Evolutionary conservation across 495 filamentous ascomycete genomes (phyloP).

Genomic region (Pseudomonodictys pantanalensis): DNA sequence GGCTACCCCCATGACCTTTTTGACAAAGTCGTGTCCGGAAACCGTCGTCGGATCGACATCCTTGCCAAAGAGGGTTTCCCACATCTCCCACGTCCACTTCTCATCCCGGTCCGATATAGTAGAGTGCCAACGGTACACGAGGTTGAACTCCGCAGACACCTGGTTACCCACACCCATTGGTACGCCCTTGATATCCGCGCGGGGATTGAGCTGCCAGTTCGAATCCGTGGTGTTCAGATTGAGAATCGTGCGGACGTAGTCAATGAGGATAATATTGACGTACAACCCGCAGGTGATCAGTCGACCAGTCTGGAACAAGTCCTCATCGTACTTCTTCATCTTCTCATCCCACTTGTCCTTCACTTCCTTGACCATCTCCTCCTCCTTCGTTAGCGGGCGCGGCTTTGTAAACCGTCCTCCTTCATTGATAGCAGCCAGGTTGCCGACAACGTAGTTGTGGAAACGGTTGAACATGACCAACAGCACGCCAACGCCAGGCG

Average conservation of each 20-base stretch:
- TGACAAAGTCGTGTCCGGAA: conserved; percentile 22
- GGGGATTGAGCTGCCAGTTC: conserved; percentile 43
- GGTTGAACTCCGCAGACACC: conserved; percentile 69
- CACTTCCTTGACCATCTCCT: conserved; percentile 18
- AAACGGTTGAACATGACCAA: conserved; percentile 68
- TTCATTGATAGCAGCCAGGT: conserved; percentile 61
- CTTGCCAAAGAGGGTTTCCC: conserved; percentile 41
- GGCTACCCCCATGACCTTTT: conserved; percentile 41
- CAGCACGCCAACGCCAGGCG: conserved; percentile 69
- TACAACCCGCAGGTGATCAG: conserved; percentile 44
- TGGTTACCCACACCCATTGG: conserved; percentile 58
- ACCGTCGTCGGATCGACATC: conserved; percentile 37
- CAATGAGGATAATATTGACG: conserved; percentile 44
- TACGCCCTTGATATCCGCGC: conserved; percentile 41
- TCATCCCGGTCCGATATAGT: conserved; percentile 61
- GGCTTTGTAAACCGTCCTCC: conserved; percentile 53
- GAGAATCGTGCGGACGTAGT: conserved; percentile 47
- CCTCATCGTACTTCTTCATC: conserved; percentile 38
- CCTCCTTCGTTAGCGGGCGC: conserved; percentile 3
- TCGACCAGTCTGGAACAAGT: conserved; percentile 44
- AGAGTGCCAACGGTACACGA: conserved; percentile 72
- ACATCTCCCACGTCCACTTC: conserved; percentile 62
- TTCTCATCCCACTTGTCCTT: conserved; percentile 10
- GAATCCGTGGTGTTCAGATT: conserved; percentile 43
- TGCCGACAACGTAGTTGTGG: conserved; percentile 47